Evolutionary conservation across 2,329 filamentous ascomycete genomes (phyloP).

Genomic region (Dryadomyces quercivorus): DNA sequence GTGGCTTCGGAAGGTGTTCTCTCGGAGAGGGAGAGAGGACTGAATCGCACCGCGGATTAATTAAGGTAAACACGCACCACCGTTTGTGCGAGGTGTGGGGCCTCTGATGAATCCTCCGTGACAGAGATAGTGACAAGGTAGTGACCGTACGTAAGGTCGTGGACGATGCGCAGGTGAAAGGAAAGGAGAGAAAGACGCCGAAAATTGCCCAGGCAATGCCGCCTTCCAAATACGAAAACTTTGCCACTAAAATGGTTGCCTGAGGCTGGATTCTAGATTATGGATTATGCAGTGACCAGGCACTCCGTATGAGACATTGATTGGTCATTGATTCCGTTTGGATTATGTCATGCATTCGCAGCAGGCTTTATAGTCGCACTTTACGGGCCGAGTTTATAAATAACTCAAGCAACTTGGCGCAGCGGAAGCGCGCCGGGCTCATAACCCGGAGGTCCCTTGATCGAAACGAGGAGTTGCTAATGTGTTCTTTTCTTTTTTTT

Average conservation of each 20-base stretch:
- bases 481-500: background rate
- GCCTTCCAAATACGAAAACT: background rate
- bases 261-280: background rate
- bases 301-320: no score
- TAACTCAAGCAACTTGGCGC: constrained; percentile 8
- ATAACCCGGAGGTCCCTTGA: constrained; percentile 11
- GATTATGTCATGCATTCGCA: background rate
- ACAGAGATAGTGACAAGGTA: background rate
- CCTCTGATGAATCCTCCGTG: background rate
- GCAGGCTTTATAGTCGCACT: background rate
- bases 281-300: no score
- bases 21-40: background rate
- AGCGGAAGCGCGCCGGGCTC: constrained; percentile 11
- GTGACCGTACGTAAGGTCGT: background rate
- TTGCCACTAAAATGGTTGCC: background rate
- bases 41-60: background rate
- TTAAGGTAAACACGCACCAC: background rate
- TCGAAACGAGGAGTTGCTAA: constrained; percentile 11
- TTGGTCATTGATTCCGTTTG: no score
- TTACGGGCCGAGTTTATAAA: background rate
- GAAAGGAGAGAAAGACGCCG: background rate
- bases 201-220: background rate
- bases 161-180: background rate
- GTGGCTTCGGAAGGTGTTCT: background rate
- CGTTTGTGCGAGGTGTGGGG: no score